phyloP scores from a whole-genome alignment of 176 grass and related monocot species.

The Triticum aestivum region IWGSC_CS_RefSeq_v2.1 NC_057800.1:57087829-57088328 shows the following conservation, averaged over 20 bases:
- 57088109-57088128: constrained; percentile 71
- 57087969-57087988: too few species aligned
- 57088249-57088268: constrained; percentile 72
- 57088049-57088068: constrained; percentile 36
- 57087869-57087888: too few species aligned
- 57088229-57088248: constrained; percentile 73
- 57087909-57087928: too few species aligned
- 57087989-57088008: too few species aligned
- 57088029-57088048: constrained; percentile 44
- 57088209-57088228: constrained; percentile 68
- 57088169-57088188: constrained; percentile 63
- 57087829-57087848: too few species aligned
- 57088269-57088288: constrained; percentile 92
- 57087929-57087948: too few species aligned
- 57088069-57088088: constrained; percentile 51
- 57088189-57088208: constrained; percentile 73
- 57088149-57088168: constrained; percentile 47
- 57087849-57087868: too few species aligned
- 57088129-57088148: constrained; percentile 37
- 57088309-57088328: constrained; percentile 42
- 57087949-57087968: too few species aligned
- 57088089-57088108: constrained; percentile 84
- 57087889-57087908: too few species aligned
- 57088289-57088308: constrained; percentile 69
- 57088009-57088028: neutral